Percentiles rank a stretch among this genome's conserved stretches.
These are phyloP conservation scores for Curvularia sp. DNA, from an alignment of 2,329 filamentous ascomycete genomes.

Conservation along the genomic window DNA sequence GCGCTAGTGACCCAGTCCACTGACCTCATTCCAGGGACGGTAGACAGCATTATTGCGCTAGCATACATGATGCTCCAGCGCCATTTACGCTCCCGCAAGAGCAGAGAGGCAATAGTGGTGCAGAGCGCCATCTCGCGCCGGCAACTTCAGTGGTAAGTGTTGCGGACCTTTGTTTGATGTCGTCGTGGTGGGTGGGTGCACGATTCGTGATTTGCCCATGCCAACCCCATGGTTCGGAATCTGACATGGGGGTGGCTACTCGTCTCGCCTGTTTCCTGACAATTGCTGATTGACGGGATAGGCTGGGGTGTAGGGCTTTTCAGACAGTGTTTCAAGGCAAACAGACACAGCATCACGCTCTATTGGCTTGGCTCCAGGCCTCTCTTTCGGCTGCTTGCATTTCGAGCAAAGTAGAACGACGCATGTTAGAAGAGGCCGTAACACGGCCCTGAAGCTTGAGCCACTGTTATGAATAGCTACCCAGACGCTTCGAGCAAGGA, in stretches of 20 bases:
- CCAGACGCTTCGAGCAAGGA: neutral
- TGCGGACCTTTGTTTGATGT: conserved; percentile 34
- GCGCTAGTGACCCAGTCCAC: conserved; percentile 19
- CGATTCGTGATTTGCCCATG: conserved; percentile 19
- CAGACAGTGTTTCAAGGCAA: conserved; percentile 69
- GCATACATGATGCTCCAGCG: conserved; percentile 70
- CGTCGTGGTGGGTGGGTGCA: conserved; percentile 29
- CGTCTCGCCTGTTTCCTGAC: conserved; percentile 17
- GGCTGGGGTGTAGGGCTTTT: conserved; percentile 76
- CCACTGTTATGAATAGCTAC: too few relatives aligned
- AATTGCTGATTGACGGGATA: conserved; percentile 46
- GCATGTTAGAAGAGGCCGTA: conserved; percentile 38
- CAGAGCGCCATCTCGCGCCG: conserved; percentile 62
- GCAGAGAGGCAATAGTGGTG: conserved; percentile 35
- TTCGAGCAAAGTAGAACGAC: conserved; percentile 37
- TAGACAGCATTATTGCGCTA: conserved; percentile 70
- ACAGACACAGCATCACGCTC: conserved; percentile 70
- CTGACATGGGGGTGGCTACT: conserved; percentile 30
- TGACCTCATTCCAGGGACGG: conserved; percentile 60
- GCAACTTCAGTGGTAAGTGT: conserved; percentile 68
- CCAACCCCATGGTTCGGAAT: conserved; percentile 22
- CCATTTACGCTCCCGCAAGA: conserved; percentile 52
- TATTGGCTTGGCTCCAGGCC: conserved; percentile 71
- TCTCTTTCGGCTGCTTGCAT: conserved; percentile 42
- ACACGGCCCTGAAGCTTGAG: conserved; percentile 18